These are phyloP conservation scores for Penicillium fimorum DNA, from an alignment of 495 filamentous ascomycete species.

Conservation along the genomic window DNA sequence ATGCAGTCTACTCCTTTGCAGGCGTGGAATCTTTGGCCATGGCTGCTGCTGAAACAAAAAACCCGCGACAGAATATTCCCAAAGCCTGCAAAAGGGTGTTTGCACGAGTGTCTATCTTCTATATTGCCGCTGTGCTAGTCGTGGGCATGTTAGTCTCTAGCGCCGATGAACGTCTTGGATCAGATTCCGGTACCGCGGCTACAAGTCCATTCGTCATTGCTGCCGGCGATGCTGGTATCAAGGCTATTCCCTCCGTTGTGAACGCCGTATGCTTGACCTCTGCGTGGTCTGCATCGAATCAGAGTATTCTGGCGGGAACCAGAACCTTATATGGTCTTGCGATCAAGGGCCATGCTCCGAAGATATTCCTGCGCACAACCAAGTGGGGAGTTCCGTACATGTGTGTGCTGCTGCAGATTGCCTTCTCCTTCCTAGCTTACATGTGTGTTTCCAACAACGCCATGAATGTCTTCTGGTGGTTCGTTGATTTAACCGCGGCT, in stretches of 20 bases:
- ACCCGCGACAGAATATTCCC: slow-evolving; percentile 46
- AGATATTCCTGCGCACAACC: slow-evolving; percentile 53
- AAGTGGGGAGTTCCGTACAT: slow-evolving; percentile 61
- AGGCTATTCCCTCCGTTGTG: slow-evolving; percentile 49
- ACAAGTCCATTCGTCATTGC: slow-evolving; percentile 58
- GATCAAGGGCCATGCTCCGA: slow-evolving; percentile 44
- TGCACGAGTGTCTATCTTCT: slow-evolving; percentile 43
- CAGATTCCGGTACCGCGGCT: slow-evolving; percentile 35
- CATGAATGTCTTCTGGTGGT: slow-evolving; percentile 60
- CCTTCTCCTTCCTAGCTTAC: slow-evolving; percentile 57
- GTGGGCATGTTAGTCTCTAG: slow-evolving; percentile 52
- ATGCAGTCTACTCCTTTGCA: slow-evolving; percentile 58
- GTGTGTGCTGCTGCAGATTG: slow-evolving; percentile 51
- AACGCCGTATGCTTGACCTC: slow-evolving; percentile 50
- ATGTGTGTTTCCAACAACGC: slow-evolving; percentile 57
- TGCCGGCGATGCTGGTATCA: slow-evolving; percentile 39
- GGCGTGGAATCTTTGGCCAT: slow-evolving; percentile 55
- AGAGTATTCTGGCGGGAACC: slow-evolving; percentile 48
- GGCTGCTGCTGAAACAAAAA: slow-evolving; percentile 49
- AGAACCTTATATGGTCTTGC: slow-evolving; percentile 48
- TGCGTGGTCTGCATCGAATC: slow-evolving; percentile 51
- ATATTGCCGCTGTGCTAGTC: slow-evolving; percentile 43
- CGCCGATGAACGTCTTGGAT: slow-evolving; percentile 46
- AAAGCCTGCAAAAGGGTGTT: slow-evolving; percentile 47
- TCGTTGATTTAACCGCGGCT: slow-evolving; percentile 55